Evolutionary conservation across 768 basidiomycete species (phyloP).

Genomic region (Cyclocybe aegerita): DNA sequence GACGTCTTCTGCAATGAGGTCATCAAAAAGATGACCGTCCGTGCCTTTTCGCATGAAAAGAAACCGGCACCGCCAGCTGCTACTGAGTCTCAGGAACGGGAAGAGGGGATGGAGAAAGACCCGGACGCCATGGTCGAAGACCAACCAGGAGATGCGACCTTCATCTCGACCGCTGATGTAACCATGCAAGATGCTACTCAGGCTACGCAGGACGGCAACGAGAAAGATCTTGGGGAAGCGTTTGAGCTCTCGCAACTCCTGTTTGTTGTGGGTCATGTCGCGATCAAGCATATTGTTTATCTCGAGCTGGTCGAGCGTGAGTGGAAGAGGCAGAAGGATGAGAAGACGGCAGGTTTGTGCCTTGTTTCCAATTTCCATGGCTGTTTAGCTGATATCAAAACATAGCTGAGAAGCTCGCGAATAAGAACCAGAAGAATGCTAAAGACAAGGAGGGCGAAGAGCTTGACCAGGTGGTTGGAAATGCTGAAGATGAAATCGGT

Average conservation of each 20-base stretch:
- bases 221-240: slow-evolving; percentile 70
- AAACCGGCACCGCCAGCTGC: slow-evolving; percentile 19
- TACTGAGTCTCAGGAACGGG: slow-evolving; percentile 9
- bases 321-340: slow-evolving; percentile 95
- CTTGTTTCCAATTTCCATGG: background rate
- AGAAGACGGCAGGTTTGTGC: slow-evolving; percentile 69
- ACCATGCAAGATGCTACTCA: slow-evolving; percentile 28
- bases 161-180: slow-evolving; percentile 19
- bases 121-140: slow-evolving; percentile 59
- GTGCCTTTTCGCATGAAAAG: slow-evolving; percentile 56
- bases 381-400: background rate
- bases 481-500: slow-evolving; percentile 97
- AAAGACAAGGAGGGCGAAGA: slow-evolving; percentile 69
- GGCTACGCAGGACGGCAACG: slow-evolving; percentile 22
- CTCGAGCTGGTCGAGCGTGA: slow-evolving; percentile 95
- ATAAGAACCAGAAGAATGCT: slow-evolving; percentile 30
- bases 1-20: slow-evolving; percentile 79
- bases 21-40: slow-evolving; percentile 76
- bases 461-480: slow-evolving; percentile 95
- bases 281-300: slow-evolving; percentile 96
- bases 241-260: slow-evolving; percentile 92
- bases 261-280: slow-evolving; percentile 94
- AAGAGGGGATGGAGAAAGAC: slow-evolving; percentile 9
- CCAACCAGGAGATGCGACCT: slow-evolving; percentile 32
- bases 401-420: slow-evolving; percentile 57